These are phyloP conservation scores for Saccharata proteae DNA, from an alignment of 2,329 filamentous ascomycete species.

Conservation along the genomic window DNA sequence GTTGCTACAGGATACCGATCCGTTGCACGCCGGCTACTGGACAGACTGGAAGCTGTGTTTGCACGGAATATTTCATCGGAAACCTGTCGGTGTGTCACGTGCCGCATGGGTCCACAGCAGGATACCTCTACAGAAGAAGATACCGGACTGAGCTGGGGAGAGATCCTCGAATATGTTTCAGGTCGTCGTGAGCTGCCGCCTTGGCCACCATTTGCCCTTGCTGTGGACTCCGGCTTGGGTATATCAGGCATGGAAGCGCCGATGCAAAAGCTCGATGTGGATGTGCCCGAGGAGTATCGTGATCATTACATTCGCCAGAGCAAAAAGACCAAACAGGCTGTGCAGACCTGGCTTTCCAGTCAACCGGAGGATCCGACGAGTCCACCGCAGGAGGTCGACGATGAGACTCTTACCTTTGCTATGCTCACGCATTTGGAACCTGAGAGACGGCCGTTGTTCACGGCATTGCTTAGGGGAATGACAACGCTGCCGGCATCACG, in stretches of 20 bases:
- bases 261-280: constrained; percentile 76
- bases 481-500: constrained; percentile 40
- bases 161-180: constrained; percentile 85
- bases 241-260: constrained; percentile 43
- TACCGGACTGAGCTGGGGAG: constrained; percentile 80
- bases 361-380: constrained; percentile 63
- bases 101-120: constrained; percentile 38
- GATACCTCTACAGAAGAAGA: constrained; percentile 31
- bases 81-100: constrained; percentile 79
- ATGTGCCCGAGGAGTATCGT: constrained; percentile 85
- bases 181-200: constrained; percentile 72
- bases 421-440: constrained; percentile 77
- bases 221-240: constrained; percentile 39
- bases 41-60: constrained; percentile 88
- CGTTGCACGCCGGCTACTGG: constrained; percentile 77
- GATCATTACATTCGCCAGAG: constrained; percentile 88
- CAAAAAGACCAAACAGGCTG: constrained; percentile 81
- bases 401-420: constrained; percentile 86
- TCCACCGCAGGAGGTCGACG: constrained; percentile 79
- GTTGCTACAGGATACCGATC: constrained; percentile 93
- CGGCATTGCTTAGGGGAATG: constrained; percentile 57
- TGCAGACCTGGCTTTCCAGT: constrained; percentile 78
- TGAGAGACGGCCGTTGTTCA: constrained; percentile 68
- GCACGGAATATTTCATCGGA: constrained; percentile 80
- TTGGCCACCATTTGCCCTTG: constrained; percentile 76